A percentile compares a stretch with the other conserved stretches of the same genome.
Conservation (phyloP, 2,329 filamentous ascomycete species). For the Botrytis deweyae region DNA sequence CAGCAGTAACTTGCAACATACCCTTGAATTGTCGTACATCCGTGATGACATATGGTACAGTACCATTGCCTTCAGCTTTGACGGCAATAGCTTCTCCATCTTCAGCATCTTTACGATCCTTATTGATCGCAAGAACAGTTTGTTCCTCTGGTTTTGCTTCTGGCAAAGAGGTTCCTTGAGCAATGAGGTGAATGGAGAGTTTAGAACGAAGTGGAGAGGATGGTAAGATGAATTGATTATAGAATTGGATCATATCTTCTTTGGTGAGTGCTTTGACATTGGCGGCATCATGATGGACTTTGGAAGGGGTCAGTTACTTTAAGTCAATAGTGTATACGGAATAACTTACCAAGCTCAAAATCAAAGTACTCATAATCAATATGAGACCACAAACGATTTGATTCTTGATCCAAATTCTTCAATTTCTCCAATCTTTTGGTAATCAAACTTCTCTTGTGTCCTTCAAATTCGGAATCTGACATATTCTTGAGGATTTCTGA, state of each 20-base stretch:
- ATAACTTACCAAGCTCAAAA: slow-evolving; percentile 73
- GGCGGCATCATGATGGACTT: slow-evolving; percentile 63
- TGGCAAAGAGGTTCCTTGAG: slow-evolving; percentile 54
- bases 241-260: slow-evolving; percentile 77
- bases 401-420: slow-evolving; percentile 89
- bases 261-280: slow-evolving; percentile 74
- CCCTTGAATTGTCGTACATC: slow-evolving; percentile 83
- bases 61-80: slow-evolving; percentile 45
- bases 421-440: slow-evolving; percentile 85
- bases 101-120: slow-evolving; percentile 38
- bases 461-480: slow-evolving; percentile 81
- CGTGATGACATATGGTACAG: slow-evolving; percentile 62
- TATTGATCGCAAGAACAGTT: slow-evolving; percentile 36
- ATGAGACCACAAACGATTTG: slow-evolving; percentile 77
- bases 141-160: slow-evolving; percentile 44
- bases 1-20: slow-evolving; percentile 67
- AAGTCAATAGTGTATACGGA: slow-evolving; percentile 11
- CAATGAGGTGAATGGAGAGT: slow-evolving; percentile 77
- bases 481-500: slow-evolving; percentile 68
- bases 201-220: slow-evolving; percentile 74
- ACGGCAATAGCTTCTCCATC: slow-evolving; percentile 24
- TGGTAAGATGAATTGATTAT: slow-evolving; percentile 71
- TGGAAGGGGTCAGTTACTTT: neutral
- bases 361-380: slow-evolving; percentile 85
- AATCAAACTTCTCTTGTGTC: slow-evolving; percentile 85